Percentiles rank a stretch among this genome's conserved stretches.
These are phyloP conservation scores for Fagopyrum tataricum DNA, from an alignment of 148 eudicot genomes.

Conservation along the genomic window DNA sequence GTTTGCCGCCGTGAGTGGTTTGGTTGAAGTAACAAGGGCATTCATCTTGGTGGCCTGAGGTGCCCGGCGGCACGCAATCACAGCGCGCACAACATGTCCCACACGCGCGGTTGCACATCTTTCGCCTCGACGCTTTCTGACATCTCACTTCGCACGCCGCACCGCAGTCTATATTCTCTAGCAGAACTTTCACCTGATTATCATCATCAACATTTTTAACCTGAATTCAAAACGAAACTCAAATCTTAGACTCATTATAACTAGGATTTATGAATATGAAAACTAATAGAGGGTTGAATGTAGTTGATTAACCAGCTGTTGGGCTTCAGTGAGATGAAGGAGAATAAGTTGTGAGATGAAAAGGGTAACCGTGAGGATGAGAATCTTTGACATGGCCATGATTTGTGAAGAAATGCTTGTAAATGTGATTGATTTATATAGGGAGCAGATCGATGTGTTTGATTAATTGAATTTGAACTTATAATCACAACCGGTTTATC, in stretches of 20 bases:
- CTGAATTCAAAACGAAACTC: neutral
- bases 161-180: constrained; percentile 24
- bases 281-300: neutral
- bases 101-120: constrained; percentile 45
- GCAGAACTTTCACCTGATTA: neutral
- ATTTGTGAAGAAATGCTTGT: neutral
- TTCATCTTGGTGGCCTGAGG: constrained; percentile 42
- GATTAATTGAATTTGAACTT: neutral
- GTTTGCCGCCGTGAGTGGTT: constrained; percentile 43
- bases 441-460: neutral
- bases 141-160: constrained; percentile 34
- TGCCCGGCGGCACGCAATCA: constrained; percentile 48
- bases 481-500: neutral
- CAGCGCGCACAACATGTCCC: constrained; percentile 49
- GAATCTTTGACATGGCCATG: constrained; percentile 3
- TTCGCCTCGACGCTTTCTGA: constrained; percentile 26
- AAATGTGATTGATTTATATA: neutral
- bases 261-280: neutral
- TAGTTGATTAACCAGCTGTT: neutral
- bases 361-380: neutral
- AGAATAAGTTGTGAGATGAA: neutral
- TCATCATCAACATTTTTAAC: neutral
- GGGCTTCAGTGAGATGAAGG: neutral
- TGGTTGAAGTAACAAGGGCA: constrained; percentile 49
- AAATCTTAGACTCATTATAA: neutral